Base-by-base conservation (phyloP, 306 rosid species). In the Herpetospermum pedunculosum region DNA sequence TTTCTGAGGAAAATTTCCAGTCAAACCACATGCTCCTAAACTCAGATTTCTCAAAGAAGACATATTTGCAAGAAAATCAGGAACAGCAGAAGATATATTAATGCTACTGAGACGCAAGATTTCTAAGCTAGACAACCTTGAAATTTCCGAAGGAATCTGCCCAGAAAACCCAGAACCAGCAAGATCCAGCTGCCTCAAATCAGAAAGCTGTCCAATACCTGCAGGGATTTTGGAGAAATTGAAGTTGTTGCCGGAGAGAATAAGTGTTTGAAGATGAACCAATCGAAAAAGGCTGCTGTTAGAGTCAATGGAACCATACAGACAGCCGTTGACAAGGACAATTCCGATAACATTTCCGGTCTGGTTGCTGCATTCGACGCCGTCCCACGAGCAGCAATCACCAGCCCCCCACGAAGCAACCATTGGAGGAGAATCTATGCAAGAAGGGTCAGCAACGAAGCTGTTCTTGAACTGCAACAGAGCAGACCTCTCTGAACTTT, bases 221-320 rank as follows among this genome's bases (percentile, higher is more conserved):
- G 69, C 3, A 15, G 80, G 81, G 16, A 82, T 79, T 53, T 30
- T 9, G 9, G 85, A 82, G 62, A 0, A 40, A 34, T 30, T 79
- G 62, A 82, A 82, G 62, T 79, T 4, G 35, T 82, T 82, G 44
- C 30, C 55, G 1, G 80, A 38, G 12, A 79, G 80, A 73, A 37
- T 38, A 29, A 82, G 83, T 13, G 14, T 79, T 21, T 73, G 69
- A 70, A 82, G 60, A 4, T 79, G 57, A 76, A 59, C 50, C 4
- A 79, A 78, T 41, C 41, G 6, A 64, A 64, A 64, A 4, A 64
- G 49, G 72, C 47, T 64, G 49, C 4, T 64, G 30, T 64, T 64
- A 11, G 72, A 64, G 32, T 64, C 72, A n/a, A 64, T 38, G 4
- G 49, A 64, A 40, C 72, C 72, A 12, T 64, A 38, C 1, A 64